Conservation (phyloP, 2,329 filamentous ascomycete genomes). For the Paramyrothecium sp. region DNA sequence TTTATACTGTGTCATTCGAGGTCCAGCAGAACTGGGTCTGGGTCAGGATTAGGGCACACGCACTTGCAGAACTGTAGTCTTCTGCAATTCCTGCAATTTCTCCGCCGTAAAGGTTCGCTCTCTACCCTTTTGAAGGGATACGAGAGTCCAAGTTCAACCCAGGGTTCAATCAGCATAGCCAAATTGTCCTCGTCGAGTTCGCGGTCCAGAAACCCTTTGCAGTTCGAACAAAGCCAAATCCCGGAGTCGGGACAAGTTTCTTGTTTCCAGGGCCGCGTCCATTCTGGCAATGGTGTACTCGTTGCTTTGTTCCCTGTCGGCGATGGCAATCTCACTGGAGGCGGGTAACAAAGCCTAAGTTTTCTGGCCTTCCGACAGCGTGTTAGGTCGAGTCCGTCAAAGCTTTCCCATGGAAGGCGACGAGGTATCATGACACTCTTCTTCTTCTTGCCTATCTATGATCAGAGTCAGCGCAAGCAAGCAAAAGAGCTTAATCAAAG, state of each 20-base stretch:
- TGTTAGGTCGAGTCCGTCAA: no score
- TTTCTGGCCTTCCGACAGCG: no score
- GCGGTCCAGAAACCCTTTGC: conserved; percentile 8
- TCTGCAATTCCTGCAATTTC: conserved; percentile 12
- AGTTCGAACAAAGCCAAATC: conserved; percentile 15
- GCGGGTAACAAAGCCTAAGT: no score
- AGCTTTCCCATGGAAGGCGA: no score
- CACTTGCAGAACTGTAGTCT: conserved; percentile 8
- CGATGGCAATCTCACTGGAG: no score
- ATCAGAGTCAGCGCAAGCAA: no score
- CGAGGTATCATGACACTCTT: no score
- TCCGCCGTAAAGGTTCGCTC: conserved; percentile 3
- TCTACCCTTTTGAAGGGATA: conserved; percentile 11
- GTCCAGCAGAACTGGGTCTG: background rate
- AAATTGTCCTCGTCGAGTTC: background rate
- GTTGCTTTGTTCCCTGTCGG: no score
- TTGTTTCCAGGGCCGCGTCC: conserved; percentile 11
- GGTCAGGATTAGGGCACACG: background rate
- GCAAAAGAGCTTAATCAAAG: no score
- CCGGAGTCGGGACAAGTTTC: conserved; percentile 5
- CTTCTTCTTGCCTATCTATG: no score
- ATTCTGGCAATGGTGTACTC: background rate
- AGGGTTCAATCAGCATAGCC: background rate
- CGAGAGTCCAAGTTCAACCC: conserved; percentile 2
- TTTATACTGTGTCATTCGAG: background rate